Base-by-base conservation (phyloP, 805 yeast species). In the Nakazawaea pomicola region DNA sequence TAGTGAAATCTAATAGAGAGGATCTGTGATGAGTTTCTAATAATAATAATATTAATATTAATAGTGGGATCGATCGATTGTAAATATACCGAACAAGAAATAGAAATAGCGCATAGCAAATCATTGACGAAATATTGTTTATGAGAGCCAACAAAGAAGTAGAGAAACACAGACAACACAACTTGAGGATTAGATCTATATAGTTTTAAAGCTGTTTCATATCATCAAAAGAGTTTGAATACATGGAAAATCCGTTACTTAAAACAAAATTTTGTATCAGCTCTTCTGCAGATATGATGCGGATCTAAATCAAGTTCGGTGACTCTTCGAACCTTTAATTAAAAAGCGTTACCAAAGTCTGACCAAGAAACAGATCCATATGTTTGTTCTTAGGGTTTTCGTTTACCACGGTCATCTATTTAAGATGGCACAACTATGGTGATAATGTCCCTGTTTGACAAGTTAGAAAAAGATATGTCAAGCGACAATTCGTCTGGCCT, bases 351-450 rank as follows among this genome's bases (percentile, higher is more conserved):
- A 31, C 35, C 21, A 15, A 24, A 17, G 20, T 23, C 31, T 17
- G 10, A 10, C 21, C 33, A 30, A 7, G 20, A 27, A 19, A 10
- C n/a, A 11, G 17, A 32, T n/a, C 11, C 15, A 19, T 15, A 6
- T 10, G 36, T 30, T 54, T 37, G 36, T 46, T 74, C 43, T 74
- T 37, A 58, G 80, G 78, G 78, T 58, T n/a, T 57, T 72, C 75
- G 80, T 75, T 75, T 75, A 74, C 76, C 76, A 65, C 60, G 51
- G 53, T 57, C 60, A 61, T 54, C 68, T 59, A 34, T 23, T 7
- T 16, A 46, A 27, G 36, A 44, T 48, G 67, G 55, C 74, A 64
- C 58, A 64, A 61, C 53, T 55, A 56, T 62, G 72, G 75, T 49
- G 78, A 73, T 73, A 69, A 51, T 52, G 43, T 51, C 71, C 74